Evolutionary conservation across 257 asterid genomes (phyloP).

Genomic region (Solanum appendiculatum): DNA sequence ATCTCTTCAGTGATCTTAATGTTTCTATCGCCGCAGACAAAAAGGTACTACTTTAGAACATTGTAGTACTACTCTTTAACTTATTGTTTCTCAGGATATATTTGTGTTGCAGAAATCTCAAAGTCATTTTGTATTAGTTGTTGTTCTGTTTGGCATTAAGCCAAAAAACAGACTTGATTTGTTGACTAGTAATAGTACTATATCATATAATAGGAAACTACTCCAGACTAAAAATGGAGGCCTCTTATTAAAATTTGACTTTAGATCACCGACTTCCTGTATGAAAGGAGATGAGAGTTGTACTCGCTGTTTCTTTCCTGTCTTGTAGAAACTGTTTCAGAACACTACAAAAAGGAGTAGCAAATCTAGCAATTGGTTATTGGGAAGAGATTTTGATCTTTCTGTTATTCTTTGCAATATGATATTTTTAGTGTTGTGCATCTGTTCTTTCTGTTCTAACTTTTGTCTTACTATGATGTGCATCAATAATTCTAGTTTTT

Average conservation of each 20-base stretch:
- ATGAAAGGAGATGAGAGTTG: background rate
- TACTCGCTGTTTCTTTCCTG: too few species aligned
- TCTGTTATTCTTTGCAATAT: background rate
- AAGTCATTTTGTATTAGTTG: background rate
- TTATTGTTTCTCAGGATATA: background rate
- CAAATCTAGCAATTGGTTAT: background rate
- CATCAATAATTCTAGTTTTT: background rate
- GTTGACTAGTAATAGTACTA: background rate
- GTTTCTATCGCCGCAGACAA: constrained; percentile 42
- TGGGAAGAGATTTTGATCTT: background rate
- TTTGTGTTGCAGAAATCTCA: background rate
- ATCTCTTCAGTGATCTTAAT: constrained; percentile 40
- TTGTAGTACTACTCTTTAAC: background rate
- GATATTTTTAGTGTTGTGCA: background rate
- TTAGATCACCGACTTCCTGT: too few species aligned
- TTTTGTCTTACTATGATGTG: background rate
- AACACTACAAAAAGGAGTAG: background rate
- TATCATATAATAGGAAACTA: background rate
- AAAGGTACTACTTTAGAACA: constrained; percentile 25
- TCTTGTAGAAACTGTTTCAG: background rate
- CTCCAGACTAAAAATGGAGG: too few species aligned
- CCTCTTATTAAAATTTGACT: background rate
- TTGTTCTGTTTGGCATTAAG: background rate
- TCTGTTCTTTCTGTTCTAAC: background rate
- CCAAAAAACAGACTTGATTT: background rate